Evolutionary conservation across 805 yeast genomes (phyloP).

Genomic region (Metschnikowia matae): DNA sequence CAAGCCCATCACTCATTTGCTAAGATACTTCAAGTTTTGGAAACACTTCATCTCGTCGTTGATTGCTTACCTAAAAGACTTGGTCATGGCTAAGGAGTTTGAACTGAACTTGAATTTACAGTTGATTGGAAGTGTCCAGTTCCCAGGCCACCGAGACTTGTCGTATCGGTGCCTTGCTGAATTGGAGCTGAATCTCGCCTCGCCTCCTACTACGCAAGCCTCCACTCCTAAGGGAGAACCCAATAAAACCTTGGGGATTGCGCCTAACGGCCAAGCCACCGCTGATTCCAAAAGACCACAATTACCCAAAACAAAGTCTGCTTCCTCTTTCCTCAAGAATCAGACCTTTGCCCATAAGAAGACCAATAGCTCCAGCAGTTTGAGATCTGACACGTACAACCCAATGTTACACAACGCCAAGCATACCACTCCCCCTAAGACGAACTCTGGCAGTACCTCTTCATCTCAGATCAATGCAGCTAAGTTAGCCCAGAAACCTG

Average conservation of each 20-base stretch:
- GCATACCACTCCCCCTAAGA: constrained; percentile 3
- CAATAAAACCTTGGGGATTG: constrained; percentile 8
- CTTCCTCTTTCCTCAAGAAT: constrained; percentile 22
- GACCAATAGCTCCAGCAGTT: constrained; percentile 12
- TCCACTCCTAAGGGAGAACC: constrained; percentile 15
- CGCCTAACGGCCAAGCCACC: constrained; percentile 1
- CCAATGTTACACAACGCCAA: neutral
- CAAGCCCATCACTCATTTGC: constrained; percentile 37
- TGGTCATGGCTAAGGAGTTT: constrained; percentile 45
- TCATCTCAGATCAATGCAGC: constrained; percentile 12
- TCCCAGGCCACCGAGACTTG: constrained; percentile 44
- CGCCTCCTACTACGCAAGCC: constrained; percentile 10
- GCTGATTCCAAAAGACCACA: constrained; percentile 20
- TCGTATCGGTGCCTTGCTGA: constrained; percentile 19
- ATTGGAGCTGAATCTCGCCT: constrained; percentile 13
- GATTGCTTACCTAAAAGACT: constrained; percentile 37
- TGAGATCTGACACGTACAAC: constrained; percentile 8
- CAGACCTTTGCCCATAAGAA: constrained; percentile 19
- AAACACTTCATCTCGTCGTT: constrained; percentile 36
- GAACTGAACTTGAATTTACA: constrained; percentile 35
- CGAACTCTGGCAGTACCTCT: neutral
- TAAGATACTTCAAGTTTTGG: constrained; percentile 38
- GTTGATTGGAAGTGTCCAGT: constrained; percentile 34
- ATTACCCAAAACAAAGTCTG: constrained; percentile 23
- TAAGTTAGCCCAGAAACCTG: constrained; percentile 17